phyloP scores from a whole-genome alignment of 1,139 yeast species.

The Saccharomyces hybrid region DNA sequence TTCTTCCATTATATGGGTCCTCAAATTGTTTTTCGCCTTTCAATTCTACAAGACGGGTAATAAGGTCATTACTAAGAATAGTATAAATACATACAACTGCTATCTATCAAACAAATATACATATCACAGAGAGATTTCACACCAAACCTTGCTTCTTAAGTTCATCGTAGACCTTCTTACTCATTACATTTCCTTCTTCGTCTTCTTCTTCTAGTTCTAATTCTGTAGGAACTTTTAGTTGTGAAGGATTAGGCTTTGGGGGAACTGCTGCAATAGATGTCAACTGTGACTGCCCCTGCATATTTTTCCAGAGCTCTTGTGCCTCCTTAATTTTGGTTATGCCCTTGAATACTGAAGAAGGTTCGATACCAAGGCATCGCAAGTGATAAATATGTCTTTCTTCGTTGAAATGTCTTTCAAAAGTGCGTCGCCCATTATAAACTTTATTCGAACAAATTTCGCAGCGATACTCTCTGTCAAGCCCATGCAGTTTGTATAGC shows the following conservation, averaged over 20 bases:
- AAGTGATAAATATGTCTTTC: conserved; percentile 69
- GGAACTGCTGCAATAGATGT: neutral
- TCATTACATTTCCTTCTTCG: conserved; percentile 87
- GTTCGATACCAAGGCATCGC: conserved; percentile 63
- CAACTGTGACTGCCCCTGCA: conserved; percentile 23
- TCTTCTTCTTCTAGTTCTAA: conserved; percentile 80
- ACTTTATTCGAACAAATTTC: conserved; percentile 78
- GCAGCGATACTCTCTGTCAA: conserved; percentile 65
- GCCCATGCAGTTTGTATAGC: conserved; percentile 85
- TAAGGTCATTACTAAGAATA: neutral
- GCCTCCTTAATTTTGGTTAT: conserved; percentile 68
- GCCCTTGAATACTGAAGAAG: conserved; percentile 50
- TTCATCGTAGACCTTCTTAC: conserved; percentile 72
- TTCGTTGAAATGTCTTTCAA: conserved; percentile 66
- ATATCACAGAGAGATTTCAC: conserved; percentile 16
- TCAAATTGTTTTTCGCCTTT: conserved; percentile 1
- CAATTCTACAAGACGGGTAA: neutral
- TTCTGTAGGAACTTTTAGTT: conserved; percentile 26
- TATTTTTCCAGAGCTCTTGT: conserved; percentile 43
- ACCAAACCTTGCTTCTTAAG: conserved; percentile 77
- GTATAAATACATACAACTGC: neutral
- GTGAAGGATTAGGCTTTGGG: neutral
- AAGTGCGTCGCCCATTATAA: conserved; percentile 69
- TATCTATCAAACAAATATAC: neutral
- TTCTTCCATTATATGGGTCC: neutral